These are phyloP conservation scores for Sophora flavescens DNA, from an alignment of 306 rosid genomes.

Conservation along the genomic window DNA sequence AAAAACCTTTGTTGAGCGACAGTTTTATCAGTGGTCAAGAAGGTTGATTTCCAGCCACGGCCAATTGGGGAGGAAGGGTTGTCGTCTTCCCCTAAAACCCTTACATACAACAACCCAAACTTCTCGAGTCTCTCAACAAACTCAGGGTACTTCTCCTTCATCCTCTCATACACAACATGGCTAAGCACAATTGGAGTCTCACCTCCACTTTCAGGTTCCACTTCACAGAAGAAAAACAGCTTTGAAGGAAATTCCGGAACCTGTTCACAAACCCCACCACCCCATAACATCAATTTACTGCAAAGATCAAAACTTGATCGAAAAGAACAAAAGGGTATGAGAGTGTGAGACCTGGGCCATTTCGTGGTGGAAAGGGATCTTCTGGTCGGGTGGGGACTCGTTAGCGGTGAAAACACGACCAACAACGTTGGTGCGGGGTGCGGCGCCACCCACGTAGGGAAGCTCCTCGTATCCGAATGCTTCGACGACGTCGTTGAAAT, in stretches of 20 bases:
- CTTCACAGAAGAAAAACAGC: constrained; percentile 85
- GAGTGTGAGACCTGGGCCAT: constrained; percentile 70
- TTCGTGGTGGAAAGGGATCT: constrained; percentile 90
- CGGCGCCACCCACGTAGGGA: constrained; percentile 91
- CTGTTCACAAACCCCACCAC: constrained; percentile 46
- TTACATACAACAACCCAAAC: constrained; percentile 73
- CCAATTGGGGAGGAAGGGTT: constrained; percentile 88
- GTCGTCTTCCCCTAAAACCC: constrained; percentile 80
- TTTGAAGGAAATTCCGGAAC: constrained; percentile 86
- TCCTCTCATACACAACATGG: constrained; percentile 74
- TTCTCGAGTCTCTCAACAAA: constrained; percentile 76
- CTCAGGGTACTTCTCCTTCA: constrained; percentile 74
- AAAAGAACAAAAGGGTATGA: background rate
- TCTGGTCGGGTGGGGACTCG: constrained; percentile 91
- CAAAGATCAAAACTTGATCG: background rate
- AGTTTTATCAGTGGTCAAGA: constrained; percentile 74
- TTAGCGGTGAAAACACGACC: constrained; percentile 94
- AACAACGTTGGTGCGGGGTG: constrained; percentile 75
- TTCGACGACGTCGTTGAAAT: constrained; percentile 82
- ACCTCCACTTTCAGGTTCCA: constrained; percentile 81
- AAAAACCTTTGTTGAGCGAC: constrained; percentile 82
- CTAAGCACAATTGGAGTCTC: constrained; percentile 93
- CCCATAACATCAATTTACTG: background rate
- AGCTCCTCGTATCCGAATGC: constrained; percentile 83
- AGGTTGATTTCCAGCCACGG: constrained; percentile 96